Evolutionary conservation across 2,329 filamentous ascomycete genomes (phyloP).

Genomic region (Paracorniculantispora psalliotae): DNA sequence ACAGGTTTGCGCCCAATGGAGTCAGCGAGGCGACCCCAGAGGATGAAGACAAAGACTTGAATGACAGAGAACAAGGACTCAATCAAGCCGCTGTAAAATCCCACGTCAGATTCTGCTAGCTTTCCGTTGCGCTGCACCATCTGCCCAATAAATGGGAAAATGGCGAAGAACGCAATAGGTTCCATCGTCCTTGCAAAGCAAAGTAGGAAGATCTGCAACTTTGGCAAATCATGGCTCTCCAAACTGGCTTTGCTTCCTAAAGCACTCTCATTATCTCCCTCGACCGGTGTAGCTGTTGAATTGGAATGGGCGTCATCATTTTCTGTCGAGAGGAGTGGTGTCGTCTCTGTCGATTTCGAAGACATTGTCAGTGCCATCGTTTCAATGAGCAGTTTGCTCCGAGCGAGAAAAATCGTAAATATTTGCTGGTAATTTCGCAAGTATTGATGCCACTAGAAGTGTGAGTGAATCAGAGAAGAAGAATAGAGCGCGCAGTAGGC

Average conservation of each 20-base stretch:
- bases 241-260: background rate
- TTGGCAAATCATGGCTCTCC: slow-evolving; percentile 45
- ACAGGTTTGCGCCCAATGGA: slow-evolving; percentile 67
- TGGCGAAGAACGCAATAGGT: slow-evolving; percentile 74
- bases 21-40: slow-evolving; percentile 62
- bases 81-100: slow-evolving; percentile 75
- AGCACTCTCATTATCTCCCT: background rate
- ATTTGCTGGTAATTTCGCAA: too few relatives aligned
- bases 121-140: slow-evolving; percentile 67
- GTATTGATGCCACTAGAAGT: too few relatives aligned
- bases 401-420: too few relatives aligned
- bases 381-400: too few relatives aligned
- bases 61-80: slow-evolving; percentile 68
- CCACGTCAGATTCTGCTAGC: slow-evolving; percentile 59
- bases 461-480: too few relatives aligned
- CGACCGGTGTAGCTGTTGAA: background rate
- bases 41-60: slow-evolving; percentile 71
- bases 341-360: too few relatives aligned
- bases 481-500: too few relatives aligned
- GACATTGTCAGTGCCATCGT: too few relatives aligned
- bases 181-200: slow-evolving; percentile 71
- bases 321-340: too few relatives aligned
- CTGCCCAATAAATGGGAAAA: slow-evolving; percentile 74
- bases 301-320: background rate
- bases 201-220: slow-evolving; percentile 61